Evolutionary conservation across 2,329 filamentous ascomycete genomes (phyloP).

Genomic region (Pseudogymnoascus sp.): DNA sequence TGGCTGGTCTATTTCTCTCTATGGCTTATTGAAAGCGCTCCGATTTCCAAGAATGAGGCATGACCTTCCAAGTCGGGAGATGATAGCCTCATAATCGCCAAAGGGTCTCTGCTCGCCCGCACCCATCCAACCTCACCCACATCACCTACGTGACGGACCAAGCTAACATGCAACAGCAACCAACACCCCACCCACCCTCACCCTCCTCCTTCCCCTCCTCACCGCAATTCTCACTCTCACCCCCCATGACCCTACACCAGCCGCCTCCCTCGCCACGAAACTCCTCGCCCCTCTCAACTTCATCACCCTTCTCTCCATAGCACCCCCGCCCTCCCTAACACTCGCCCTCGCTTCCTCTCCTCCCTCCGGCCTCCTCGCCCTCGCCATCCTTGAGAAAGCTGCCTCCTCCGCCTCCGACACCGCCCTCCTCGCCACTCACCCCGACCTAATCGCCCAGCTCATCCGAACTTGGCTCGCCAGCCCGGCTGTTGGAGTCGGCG

Average conservation of each 20-base stretch:
- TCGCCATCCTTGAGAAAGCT: conserved; percentile 49
- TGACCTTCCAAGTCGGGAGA: not conserved
- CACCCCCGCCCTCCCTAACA: conserved; percentile 42
- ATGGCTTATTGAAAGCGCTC: not conserved
- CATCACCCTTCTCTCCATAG: conserved; percentile 41
- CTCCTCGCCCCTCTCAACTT: conserved; percentile 47
- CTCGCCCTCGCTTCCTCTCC: conserved; percentile 45
- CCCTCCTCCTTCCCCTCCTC: conserved; percentile 45
- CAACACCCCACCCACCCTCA: conserved; percentile 45
- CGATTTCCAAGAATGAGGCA: not conserved
- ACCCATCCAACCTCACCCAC: not conserved
- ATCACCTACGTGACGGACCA: not conserved
- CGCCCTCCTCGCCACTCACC: conserved; percentile 42
- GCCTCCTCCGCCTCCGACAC: conserved; percentile 39
- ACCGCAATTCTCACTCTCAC: conserved; percentile 44
- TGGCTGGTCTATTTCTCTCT: not conserved
- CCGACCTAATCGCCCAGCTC: conserved; percentile 40
- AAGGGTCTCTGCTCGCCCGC: not conserved
- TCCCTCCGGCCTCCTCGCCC: conserved; percentile 49
- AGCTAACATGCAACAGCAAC: conserved; percentile 30
- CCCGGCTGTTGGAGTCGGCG: conserved; percentile 46
- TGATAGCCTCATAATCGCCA: not conserved
- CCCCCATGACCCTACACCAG: conserved; percentile 40
- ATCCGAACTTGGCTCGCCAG: conserved; percentile 45
- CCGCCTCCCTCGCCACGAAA: conserved; percentile 47